Evolutionary conservation across 768 basidiomycete genomes (phyloP), one percentile per base, ranked within the genome.

Genomic region (Daedalea quercina): DNA sequence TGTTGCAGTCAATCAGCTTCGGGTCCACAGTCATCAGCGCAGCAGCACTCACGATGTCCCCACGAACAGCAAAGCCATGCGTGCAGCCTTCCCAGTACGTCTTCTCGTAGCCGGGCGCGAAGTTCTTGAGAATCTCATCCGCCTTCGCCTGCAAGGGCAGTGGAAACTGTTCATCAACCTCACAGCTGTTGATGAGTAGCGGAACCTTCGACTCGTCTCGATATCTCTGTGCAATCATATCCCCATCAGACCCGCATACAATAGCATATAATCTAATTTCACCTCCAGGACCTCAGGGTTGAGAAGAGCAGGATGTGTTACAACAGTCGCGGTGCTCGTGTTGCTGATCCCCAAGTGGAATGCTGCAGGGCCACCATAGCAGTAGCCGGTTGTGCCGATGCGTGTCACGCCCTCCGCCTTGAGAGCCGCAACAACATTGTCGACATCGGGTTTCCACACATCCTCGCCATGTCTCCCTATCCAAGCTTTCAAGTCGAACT

Each of bases 221-320:
- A 52, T 73, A 74, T 58, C 57, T 61, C 70, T 73, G 50, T 2
- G 31, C n/a, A 37, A 3, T 9, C n/a, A n/a, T n/a, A 37, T 17
- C 22, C n/a, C 4, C 20, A 19, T 17, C 33, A 17, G 1, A 51
- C 44, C 25, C 19, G 47, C 9, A 23, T 17, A 1, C 13, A 25
- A 44, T 15, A 7, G 12, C 22, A 3, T 44, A 22, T 12, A 34
- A 35, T 3, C 40, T 17, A 31, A 19, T 47, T 56, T 23, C 50
- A 68, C 70, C 59, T 77, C 67, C 13, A 76, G 60, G 56, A 74
- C 74, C 8, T 63, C 60, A 3, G 71, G 69, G 20, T 68, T 25
- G 31, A 78, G 65, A 1, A 70, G 57, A 2, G 78, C 78, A 0
- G 80, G 81, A 58, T 82, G 81, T 0, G 73, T 52, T 37, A 75